These are phyloP conservation scores for Amanita rimosa DNA, from an alignment of 768 basidiomycete genomes.

Conservation along the genomic window DNA sequence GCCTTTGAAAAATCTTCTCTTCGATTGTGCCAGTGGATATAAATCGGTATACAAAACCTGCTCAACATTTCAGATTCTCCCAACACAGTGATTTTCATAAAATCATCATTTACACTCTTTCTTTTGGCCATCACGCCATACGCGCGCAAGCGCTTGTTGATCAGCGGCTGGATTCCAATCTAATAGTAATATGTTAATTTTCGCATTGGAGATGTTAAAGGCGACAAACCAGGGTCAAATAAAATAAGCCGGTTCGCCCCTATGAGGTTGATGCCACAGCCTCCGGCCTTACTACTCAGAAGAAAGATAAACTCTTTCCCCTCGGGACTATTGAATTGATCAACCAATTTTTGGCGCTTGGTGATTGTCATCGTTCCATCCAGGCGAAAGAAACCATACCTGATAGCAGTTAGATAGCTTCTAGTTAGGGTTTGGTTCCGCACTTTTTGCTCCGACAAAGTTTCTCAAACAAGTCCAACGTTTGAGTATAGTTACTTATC, in stretches of 20 bases:
- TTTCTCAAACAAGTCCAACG: conserved; percentile 87
- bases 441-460: conserved; percentile 80
- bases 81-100: not conserved
- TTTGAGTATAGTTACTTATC: conserved; percentile 96
- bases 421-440: conserved; percentile 7
- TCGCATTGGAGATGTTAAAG: not conserved
- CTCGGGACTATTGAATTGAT: conserved; percentile 89
- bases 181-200: conserved; percentile 17
- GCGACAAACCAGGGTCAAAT: conserved; percentile 74
- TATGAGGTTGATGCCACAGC: conserved; percentile 95
- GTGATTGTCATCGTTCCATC: conserved; percentile 90
- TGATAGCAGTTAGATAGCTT: conserved; percentile 18
- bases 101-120: conserved; percentile 79
- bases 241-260: conserved; percentile 93
- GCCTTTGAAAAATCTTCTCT: conserved; percentile 98
- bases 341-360: conserved; percentile 91
- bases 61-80: not conserved
- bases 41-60: conserved; percentile 97
- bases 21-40: conserved; percentile 96
- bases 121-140: conserved; percentile 99
- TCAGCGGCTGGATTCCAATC: conserved; percentile 99
- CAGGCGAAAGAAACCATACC: conserved; percentile 86
- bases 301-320: conserved; percentile 93
- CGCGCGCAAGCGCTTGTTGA: conserved; percentile 95
- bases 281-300: conserved; percentile 90